Evolutionary conservation across 345 rosid species (phyloP), one percentile per base, ranked within the genome.

Genomic region (Mangifera indica): DNA sequence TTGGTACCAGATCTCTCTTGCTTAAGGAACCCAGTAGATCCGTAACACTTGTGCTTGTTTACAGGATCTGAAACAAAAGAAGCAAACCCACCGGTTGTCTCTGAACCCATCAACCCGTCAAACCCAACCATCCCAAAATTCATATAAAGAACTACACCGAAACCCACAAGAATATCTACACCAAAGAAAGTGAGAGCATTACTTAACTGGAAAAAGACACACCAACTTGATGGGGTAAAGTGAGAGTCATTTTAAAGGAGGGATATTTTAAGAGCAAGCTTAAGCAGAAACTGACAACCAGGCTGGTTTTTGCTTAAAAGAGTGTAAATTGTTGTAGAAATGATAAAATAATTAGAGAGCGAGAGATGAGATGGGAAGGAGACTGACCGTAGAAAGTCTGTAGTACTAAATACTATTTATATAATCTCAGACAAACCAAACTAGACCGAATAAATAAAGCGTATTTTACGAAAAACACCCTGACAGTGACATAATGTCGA

Each of bases 1-100:
- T 26, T 69, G 8, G 70, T 60, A 9, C 57, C 64, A 52, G 88
- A 72, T 78, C 84, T 84, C 60, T 80, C 84, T 54, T 84, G 91
- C 85, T 78, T 89, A 76, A 82, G 77, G 25, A 83, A 78, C 73
- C 90, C 91, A 73, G 90, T 82, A 74, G 90, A 87, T 81, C 88
- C 88, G 81, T 82, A 82, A 84, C 74, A 71, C 74, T 77, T 85
- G 54, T 76, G 84, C 66, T 83, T 87, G 51, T 80, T 69, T 63
- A 77, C 85, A 82, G 86, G 81, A 87, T 87, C 88, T 63, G 87
- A 82, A 73, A 74, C 81, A 67, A 78, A 67, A 71, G 77, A 71
- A 73, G 63, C 64, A 45, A 77, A 80, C 68, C 79, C 76, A 55
- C 64, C 11, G 12, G 76, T 69, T 44, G 76, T 68, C 13, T 67